Conservation (phyloP, 1,284 basidiomycete species). For the Fomitopsis betulina region DNA sequence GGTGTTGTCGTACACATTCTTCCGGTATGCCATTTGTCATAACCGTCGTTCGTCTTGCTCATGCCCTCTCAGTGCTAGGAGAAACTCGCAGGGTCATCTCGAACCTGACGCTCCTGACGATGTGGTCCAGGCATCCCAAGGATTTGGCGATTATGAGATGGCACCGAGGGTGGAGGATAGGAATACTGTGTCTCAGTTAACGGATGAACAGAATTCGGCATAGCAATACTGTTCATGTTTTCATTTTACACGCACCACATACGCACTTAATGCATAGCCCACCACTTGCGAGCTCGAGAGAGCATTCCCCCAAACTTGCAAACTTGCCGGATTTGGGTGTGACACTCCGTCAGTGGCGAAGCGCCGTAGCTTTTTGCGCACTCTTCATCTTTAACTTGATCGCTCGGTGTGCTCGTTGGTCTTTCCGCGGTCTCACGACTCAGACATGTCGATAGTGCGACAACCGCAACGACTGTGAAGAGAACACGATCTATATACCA, state of each 20-base stretch:
- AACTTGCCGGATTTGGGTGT: too few species aligned
- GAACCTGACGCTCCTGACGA: constrained; percentile 85
- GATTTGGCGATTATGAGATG: constrained; percentile 63
- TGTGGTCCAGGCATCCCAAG: constrained; percentile 71
- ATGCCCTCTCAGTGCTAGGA: constrained; percentile 53
- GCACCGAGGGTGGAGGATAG: constrained; percentile 28
- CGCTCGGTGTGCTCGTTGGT: too few species aligned
- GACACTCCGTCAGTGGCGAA: too few species aligned
- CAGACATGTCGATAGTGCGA: too few species aligned
- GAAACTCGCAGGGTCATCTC: constrained; percentile 77
- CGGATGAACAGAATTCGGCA: neutral
- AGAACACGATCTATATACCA: neutral
- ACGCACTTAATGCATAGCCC: neutral
- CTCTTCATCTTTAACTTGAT: neutral
- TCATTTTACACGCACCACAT: neutral
- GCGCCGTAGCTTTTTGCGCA: too few species aligned
- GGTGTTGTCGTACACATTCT: constrained; percentile 96
- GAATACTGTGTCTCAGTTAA: constrained; percentile 5
- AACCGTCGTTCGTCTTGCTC: neutral
- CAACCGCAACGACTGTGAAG: too few species aligned
- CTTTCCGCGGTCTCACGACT: too few species aligned
- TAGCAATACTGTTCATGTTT: neutral
- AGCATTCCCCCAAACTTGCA: too few species aligned
- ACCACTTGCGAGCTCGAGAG: neutral
- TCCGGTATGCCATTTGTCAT: constrained; percentile 57